phyloP scores from a whole-genome alignment of 345 rosid genomes.

The Diplotaxis tenuifolia region DNA sequence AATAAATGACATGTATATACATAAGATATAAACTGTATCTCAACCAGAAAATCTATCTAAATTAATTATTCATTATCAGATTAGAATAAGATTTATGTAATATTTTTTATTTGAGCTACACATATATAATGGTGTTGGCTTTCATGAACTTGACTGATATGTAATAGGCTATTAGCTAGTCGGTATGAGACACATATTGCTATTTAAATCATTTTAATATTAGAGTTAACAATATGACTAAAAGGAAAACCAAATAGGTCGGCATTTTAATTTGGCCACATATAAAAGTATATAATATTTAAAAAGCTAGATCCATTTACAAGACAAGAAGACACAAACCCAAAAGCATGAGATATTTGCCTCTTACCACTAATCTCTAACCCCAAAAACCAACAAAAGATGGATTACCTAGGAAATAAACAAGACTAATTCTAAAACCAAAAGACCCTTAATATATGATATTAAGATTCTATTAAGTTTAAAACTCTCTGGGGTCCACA shows the following conservation, averaged over 20 bases:
- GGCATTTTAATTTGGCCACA: constrained; percentile 21
- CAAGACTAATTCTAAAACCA: not conserved
- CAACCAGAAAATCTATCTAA: not conserved
- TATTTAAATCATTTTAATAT: not conserved
- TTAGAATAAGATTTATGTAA: not conserved
- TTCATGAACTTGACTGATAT: not conserved
- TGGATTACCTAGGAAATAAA: not conserved
- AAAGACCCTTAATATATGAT: not conserved
- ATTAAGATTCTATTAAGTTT: constrained; percentile 13
- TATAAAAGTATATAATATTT: constrained; percentile 30
- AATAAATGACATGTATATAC: not conserved
- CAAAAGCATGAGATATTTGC: constrained; percentile 37
- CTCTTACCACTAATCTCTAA: constrained; percentile 27
- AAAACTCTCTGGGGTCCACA: constrained; percentile 96
- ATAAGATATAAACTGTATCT: not conserved
- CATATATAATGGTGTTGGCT: not conserved
- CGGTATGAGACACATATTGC: not conserved
- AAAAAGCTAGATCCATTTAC: constrained; percentile 42
- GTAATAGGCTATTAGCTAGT: not conserved
- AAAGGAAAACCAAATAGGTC: not conserved
- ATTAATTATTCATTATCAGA: not conserved
- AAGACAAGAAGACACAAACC: constrained; percentile 43
- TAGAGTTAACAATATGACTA: not conserved
- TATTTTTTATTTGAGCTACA: not conserved
- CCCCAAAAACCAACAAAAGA: constrained; percentile 15